phyloP scores from a whole-genome alignment of 2,329 filamentous ascomycete species.

The Diplocarpon mali region DNA sequence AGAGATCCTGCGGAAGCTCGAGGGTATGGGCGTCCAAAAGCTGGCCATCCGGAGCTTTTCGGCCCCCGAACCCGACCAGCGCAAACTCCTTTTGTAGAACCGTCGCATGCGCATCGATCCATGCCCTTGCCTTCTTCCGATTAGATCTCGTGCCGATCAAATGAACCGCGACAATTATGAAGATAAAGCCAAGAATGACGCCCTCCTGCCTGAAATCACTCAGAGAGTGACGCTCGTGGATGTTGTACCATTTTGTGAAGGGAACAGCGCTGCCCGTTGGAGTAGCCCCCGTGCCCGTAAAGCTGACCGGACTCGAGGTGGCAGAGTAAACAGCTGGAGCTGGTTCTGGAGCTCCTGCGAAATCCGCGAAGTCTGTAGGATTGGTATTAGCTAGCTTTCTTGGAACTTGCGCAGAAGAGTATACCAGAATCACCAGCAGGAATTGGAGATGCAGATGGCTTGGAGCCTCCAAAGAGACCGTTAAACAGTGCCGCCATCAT shows the following conservation, averaged over 20 bases:
- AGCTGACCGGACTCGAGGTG: conserved; percentile 33
- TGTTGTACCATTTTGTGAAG: conserved; percentile 92
- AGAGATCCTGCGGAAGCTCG: conserved; percentile 41
- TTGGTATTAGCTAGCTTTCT: conserved; percentile 9
- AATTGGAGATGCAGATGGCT: conserved; percentile 42
- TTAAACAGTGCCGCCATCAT: conserved; percentile 31
- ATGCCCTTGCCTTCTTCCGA: conserved; percentile 66
- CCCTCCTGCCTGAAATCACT: conserved; percentile 84
- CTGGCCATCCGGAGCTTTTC: conserved; percentile 32
- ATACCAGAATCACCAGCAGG: conserved; percentile 52
- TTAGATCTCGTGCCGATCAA: conserved; percentile 73
- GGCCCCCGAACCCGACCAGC: conserved; percentile 66
- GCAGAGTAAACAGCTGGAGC: conserved; percentile 39
- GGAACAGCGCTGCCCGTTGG: conserved; percentile 43
- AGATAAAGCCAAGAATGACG: conserved; percentile 64
- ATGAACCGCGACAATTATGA: conserved; percentile 67
- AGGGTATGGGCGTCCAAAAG: conserved; percentile 29
- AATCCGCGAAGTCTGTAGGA: conserved; percentile 79
- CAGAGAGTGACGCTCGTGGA: conserved; percentile 80
- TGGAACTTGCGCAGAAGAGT: conserved; percentile 24
- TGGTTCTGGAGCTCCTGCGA: conserved; percentile 66
- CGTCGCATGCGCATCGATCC: conserved; percentile 65
- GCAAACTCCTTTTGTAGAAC: conserved; percentile 73
- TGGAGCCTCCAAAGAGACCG: conserved; percentile 57
- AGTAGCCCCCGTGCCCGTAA: conserved; percentile 34